phyloP scores from a whole-genome alignment of 306 rosid species.

The Cucurbita ficifolia region DNA sequence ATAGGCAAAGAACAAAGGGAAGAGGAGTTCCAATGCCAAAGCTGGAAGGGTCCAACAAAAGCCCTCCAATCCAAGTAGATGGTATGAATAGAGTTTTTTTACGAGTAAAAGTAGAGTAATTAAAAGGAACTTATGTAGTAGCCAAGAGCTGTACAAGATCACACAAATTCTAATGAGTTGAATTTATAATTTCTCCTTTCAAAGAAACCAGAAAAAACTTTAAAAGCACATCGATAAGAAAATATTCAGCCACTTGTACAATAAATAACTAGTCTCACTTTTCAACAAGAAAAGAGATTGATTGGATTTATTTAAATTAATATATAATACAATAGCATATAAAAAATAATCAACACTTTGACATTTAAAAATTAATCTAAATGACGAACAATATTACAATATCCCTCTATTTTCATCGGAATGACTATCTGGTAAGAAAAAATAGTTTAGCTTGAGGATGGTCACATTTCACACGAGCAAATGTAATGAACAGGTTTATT shows the following conservation, averaged over 20 bases:
- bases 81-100: neutral
- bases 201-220: too few relatives aligned
- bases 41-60: neutral
- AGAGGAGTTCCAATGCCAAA: neutral
- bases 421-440: too few relatives aligned
- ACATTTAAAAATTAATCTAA: neutral
- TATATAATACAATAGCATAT: neutral
- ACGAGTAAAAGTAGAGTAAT: neutral
- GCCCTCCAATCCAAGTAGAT: neutral
- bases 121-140: neutral
- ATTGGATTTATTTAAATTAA: neutral
- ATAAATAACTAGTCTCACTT: too few relatives aligned
- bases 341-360: neutral
- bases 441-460: too few relatives aligned
- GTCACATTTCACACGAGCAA: too few relatives aligned
- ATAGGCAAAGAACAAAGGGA: neutral
- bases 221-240: too few relatives aligned
- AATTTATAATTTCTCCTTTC: too few relatives aligned
- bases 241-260: too few relatives aligned
- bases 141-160: neutral
- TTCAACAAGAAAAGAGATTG: too few relatives aligned
- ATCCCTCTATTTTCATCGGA: too few relatives aligned
- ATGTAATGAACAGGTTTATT: too few relatives aligned
- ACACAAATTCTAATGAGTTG: neutral
- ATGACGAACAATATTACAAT: too few relatives aligned